phyloP scores from a whole-genome alignment of 176 grass and related monocot species.

The Paspalum vaginatum region DNA sequence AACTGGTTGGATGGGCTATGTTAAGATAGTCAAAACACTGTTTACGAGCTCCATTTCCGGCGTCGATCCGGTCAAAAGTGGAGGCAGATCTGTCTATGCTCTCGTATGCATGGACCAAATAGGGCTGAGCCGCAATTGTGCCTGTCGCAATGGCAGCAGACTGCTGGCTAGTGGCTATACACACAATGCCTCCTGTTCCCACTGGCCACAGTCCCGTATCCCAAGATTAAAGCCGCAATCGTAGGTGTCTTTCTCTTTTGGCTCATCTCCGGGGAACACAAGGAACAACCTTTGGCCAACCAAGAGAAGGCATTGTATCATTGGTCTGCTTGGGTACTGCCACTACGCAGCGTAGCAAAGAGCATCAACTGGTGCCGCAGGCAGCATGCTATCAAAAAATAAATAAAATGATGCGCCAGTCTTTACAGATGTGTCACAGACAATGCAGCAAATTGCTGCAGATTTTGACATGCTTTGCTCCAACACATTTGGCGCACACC shows the following conservation, averaged over 20 bases:
- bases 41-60: constrained; percentile 5
- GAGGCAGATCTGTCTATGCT: constrained; percentile 31
- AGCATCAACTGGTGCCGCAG: background rate
- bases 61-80: constrained; percentile 5
- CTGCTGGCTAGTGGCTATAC: background rate
- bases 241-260: constrained; percentile 7
- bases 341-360: background rate
- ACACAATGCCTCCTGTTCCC: background rate
- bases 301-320: constrained; percentile 13
- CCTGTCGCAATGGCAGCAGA: background rate
- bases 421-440: too few relatives aligned
- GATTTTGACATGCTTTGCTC: too few relatives aligned
- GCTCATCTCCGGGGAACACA: constrained; percentile 18
- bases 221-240: constrained; percentile 38
- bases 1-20: too few relatives aligned
- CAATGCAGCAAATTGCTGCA: too few relatives aligned
- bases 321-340: background rate
- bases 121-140: background rate
- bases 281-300: background rate
- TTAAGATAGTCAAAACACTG: too few relatives aligned
- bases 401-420: too few relatives aligned
- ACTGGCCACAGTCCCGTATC: constrained; percentile 24
- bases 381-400: background rate
- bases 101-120: background rate
- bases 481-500: too few relatives aligned